These are phyloP conservation scores for Xylogone sp. DNA, from an alignment of 2,329 filamentous ascomycete species.

Conservation along the genomic window DNA sequence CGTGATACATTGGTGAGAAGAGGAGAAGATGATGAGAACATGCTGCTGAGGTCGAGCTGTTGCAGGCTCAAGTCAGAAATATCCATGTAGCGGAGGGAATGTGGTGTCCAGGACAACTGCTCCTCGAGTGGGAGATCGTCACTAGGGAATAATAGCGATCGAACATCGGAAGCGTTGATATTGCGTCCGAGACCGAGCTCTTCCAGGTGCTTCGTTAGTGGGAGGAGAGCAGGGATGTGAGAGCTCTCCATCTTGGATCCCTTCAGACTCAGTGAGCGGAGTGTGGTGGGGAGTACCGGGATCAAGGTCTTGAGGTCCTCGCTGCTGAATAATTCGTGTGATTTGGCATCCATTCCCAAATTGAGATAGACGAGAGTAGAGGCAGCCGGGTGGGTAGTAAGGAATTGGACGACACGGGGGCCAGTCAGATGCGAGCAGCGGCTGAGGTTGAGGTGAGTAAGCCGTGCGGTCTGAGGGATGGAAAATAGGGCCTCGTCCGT, in stretches of 20 bases:
- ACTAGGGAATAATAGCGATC: conserved; percentile 19
- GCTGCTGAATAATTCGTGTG: conserved; percentile 66
- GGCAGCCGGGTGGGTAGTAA: conserved; percentile 67
- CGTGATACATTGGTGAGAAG: conserved; percentile 57
- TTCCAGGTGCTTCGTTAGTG: conserved; percentile 68
- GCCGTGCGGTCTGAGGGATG: conserved; percentile 65
- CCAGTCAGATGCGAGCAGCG: conserved; percentile 71
- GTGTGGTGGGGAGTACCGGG: conserved; percentile 58
- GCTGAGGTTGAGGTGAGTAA: conserved; percentile 75
- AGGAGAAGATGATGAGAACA: conserved; percentile 46
- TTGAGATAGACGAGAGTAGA: conserved; percentile 67
- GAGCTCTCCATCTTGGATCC: conserved; percentile 65
- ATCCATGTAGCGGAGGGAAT: conserved; percentile 71
- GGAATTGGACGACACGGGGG: conserved; percentile 63
- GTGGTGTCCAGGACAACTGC: conserved; percentile 44
- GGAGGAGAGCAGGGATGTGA: conserved; percentile 61
- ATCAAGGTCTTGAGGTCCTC: conserved; percentile 63
- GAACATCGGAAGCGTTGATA: conserved; percentile 59
- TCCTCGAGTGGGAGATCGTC: conserved; percentile 25
- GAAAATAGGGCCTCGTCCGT: conserved; percentile 66
- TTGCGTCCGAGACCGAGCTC: conserved; percentile 71
- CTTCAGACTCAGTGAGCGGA: conserved; percentile 72
- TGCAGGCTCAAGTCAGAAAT: conserved; percentile 66
- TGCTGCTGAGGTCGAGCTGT: conserved; percentile 53
- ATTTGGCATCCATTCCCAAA: conserved; percentile 67